phyloP scores from a whole-genome alignment of 2,329 filamentous ascomycete genomes.

The Fusarium keratoplasticum region DNA sequence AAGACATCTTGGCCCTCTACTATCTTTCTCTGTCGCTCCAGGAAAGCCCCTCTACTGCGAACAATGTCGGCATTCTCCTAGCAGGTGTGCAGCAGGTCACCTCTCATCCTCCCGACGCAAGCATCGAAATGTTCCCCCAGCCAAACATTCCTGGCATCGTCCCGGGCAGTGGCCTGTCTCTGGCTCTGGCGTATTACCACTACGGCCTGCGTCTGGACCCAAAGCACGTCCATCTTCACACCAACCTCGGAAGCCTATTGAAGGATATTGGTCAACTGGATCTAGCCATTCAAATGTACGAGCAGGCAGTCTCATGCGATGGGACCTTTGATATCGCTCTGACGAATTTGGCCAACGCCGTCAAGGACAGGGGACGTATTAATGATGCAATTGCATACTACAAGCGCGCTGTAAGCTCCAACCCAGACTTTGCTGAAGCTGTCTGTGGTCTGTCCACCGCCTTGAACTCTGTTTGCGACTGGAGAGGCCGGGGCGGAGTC shows the following conservation, averaged over 20 bases:
- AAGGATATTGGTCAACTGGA: slow-evolving; percentile 97
- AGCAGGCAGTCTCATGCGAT: slow-evolving; percentile 91
- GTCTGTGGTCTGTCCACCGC: slow-evolving; percentile 96
- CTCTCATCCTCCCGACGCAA: slow-evolving; percentile 45
- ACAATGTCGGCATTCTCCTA: slow-evolving; percentile 97
- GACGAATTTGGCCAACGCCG: slow-evolving; percentile 95
- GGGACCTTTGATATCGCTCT: slow-evolving; percentile 96
- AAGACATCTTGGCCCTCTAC: slow-evolving; percentile 93
- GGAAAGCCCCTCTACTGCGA: slow-evolving; percentile 95
- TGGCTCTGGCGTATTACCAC: slow-evolving; percentile 94
- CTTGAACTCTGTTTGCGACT: slow-evolving; percentile 95
- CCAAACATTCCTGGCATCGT: slow-evolving; percentile 78
- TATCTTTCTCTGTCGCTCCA: slow-evolving; percentile 95
- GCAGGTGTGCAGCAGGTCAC: slow-evolving; percentile 84
- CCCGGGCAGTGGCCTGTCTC: slow-evolving; percentile 86
- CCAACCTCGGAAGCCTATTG: slow-evolving; percentile 92
- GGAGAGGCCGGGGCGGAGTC: slow-evolving; percentile 89
- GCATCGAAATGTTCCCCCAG: slow-evolving; percentile 32
- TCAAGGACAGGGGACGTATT: slow-evolving; percentile 95
- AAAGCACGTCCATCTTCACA: slow-evolving; percentile 95
- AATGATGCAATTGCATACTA: slow-evolving; percentile 94
- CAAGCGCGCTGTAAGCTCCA: slow-evolving; percentile 88
- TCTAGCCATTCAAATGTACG: slow-evolving; percentile 95
- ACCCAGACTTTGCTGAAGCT: slow-evolving; percentile 95
- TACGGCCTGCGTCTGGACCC: slow-evolving; percentile 90